Conservation (phyloP, 495 filamentous ascomycete species). For the Lasiosphaeria miniovina region DNA sequence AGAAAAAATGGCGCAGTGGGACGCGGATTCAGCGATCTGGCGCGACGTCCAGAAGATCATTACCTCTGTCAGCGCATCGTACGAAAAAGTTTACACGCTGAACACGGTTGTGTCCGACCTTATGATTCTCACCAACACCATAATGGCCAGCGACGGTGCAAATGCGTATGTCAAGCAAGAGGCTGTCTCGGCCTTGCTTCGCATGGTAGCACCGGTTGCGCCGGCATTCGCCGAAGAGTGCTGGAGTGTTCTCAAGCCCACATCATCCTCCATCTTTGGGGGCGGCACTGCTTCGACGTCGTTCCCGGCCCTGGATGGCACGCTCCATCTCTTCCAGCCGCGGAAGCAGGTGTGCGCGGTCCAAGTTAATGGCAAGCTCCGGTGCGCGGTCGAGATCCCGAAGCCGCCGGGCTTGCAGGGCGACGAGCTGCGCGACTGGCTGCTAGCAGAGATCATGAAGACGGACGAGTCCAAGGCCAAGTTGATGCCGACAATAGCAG, state of each 20-base stretch:
- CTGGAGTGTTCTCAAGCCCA: slow-evolving; percentile 58
- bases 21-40: slow-evolving; percentile 57
- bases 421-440: slow-evolving; percentile 48
- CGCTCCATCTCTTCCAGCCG: slow-evolving; percentile 37
- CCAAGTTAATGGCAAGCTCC: slow-evolving; percentile 72
- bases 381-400: slow-evolving; percentile 60
- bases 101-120: slow-evolving; percentile 82
- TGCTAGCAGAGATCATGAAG: slow-evolving; percentile 50
- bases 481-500: slow-evolving; percentile 22
- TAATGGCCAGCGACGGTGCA: slow-evolving; percentile 37
- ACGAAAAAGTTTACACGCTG: slow-evolving; percentile 66
- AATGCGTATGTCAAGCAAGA: slow-evolving; percentile 28
- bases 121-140: slow-evolving; percentile 70
- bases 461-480: slow-evolving; percentile 47
- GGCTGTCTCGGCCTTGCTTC: slow-evolving; percentile 51
- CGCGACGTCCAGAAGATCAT: slow-evolving; percentile 65
- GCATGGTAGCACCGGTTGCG: slow-evolving; percentile 71
- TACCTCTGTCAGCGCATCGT: slow-evolving; percentile 61
- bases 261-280: slow-evolving; percentile 51
- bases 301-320: slow-evolving; percentile 56
- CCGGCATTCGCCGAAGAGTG: slow-evolving; percentile 77
- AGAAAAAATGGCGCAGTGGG: slow-evolving; percentile 29
- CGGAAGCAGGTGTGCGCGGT: slow-evolving; percentile 54
- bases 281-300: slow-evolving; percentile 9
- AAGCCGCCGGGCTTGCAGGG: slow-evolving; percentile 31